Conservation (phyloP, 352 stramenopile species). For the Elongisporangium undulatum region DNA sequence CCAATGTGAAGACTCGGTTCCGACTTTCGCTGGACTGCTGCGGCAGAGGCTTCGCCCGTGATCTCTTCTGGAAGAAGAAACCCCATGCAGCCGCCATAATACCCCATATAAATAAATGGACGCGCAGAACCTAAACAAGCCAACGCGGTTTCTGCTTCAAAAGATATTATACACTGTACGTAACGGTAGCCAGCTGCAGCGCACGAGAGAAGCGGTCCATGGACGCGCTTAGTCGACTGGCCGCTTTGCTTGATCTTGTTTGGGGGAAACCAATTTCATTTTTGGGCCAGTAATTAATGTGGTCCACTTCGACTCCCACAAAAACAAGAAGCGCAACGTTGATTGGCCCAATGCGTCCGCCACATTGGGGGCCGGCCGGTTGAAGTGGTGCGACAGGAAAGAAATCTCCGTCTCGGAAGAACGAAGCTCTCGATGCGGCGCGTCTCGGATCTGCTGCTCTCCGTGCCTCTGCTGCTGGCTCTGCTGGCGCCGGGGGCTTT, state of each 20-base stretch:
- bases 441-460: background rate
- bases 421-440: background rate
- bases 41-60: background rate
- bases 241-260: too few relatives aligned
- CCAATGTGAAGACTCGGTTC: background rate
- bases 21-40: background rate
- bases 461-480: background rate
- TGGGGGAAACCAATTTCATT: background rate
- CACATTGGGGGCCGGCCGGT: background rate
- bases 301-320: background rate
- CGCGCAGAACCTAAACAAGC: background rate
- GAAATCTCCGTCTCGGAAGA: background rate
- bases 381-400: background rate
- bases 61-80: background rate
- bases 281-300: background rate
- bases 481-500: background rate
- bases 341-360: background rate
- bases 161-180: background rate
- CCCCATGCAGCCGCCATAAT: background rate
- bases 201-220: background rate
- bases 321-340: background rate
- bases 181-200: background rate
- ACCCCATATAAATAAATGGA: background rate
- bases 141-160: background rate
- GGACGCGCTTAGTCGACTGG: background rate